These are phyloP conservation scores for Clavaria fumosa DNA, from an alignment of 768 basidiomycete genomes.

Conservation along the genomic window DNA sequence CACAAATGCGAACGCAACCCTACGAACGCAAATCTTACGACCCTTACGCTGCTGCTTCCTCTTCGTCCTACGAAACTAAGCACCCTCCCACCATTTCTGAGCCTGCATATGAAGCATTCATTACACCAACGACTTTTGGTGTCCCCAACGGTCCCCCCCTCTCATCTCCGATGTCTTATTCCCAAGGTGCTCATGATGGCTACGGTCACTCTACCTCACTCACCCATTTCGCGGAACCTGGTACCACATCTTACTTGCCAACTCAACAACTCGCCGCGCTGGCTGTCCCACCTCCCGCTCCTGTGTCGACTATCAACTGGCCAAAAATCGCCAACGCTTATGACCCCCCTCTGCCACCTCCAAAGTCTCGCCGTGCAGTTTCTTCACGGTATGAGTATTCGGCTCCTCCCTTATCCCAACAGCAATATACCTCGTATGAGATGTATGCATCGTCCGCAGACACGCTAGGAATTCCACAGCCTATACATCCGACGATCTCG, in stretches of 20 bases:
- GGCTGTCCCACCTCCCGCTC: slow-evolving; percentile 23
- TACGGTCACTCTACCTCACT: too few species aligned
- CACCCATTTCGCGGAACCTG: too few species aligned
- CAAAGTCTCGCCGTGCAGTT: slow-evolving; percentile 22
- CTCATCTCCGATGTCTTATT: slow-evolving; percentile 11
- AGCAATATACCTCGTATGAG: too few species aligned
- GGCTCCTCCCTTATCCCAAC: slow-evolving; percentile 11
- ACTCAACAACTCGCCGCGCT: too few species aligned
- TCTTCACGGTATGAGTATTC: slow-evolving; percentile 16
- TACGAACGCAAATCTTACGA: slow-evolving; percentile 17
- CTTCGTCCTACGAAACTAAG: slow-evolving; percentile 13
- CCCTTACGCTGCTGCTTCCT: slow-evolving; percentile 23
- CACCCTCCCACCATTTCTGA: slow-evolving; percentile 9
- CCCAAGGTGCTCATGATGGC: too few species aligned
- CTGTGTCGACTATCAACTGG: slow-evolving; percentile 34
- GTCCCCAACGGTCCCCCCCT: slow-evolving; percentile 5
- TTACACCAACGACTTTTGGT: slow-evolving; percentile 1
- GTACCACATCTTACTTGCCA: too few species aligned
- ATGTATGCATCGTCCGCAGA: too few species aligned
- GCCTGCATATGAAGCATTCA: slow-evolving; percentile 8
- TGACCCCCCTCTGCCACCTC: slow-evolving; percentile 56
- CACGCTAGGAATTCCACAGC: too few species aligned
- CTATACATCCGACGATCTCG: too few species aligned
- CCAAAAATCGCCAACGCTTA: slow-evolving; percentile 60
- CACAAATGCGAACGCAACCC: too few species aligned